A percentile compares a stretch with the other conserved stretches of the same genome.
These are phyloP conservation scores for Thelonectria rubi DNA, from an alignment of 2,329 filamentous ascomycete species.

Conservation along the genomic window DNA sequence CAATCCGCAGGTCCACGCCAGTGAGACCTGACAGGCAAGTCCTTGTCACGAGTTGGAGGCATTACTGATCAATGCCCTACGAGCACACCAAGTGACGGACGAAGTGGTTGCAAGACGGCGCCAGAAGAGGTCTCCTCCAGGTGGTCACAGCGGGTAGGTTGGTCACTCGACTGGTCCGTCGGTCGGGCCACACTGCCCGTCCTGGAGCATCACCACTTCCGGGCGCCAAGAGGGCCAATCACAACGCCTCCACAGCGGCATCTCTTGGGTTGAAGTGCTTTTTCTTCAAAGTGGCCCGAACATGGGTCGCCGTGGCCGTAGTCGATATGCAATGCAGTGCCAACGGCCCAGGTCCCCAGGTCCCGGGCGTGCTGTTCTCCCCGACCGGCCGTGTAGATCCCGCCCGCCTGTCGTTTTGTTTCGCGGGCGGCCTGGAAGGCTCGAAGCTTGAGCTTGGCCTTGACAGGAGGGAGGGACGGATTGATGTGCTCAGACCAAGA, in stretches of 20 bases:
- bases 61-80: background rate
- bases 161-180: slow-evolving; percentile 41
- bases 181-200: slow-evolving; percentile 38
- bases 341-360: slow-evolving; percentile 28
- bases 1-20: slow-evolving; percentile 22
- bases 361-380: slow-evolving; percentile 18
- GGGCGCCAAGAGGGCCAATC: slow-evolving; percentile 51
- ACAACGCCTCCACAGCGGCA: slow-evolving; percentile 31
- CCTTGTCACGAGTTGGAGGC: slow-evolving; percentile 12
- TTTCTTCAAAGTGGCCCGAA: slow-evolving; percentile 19
- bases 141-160: slow-evolving; percentile 42
- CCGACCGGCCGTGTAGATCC: slow-evolving; percentile 25
- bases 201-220: slow-evolving; percentile 37
- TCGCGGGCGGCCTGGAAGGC: slow-evolving; percentile 6
- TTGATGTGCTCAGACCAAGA: slow-evolving; percentile 6
- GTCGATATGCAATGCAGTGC: slow-evolving; percentile 26
- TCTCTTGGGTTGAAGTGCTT: slow-evolving; percentile 32
- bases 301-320: slow-evolving; percentile 7
- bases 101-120: slow-evolving; percentile 30
- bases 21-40: slow-evolving; percentile 5
- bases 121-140: slow-evolving; percentile 29
- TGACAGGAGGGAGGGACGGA: slow-evolving; percentile 2
- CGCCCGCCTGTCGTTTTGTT: slow-evolving; percentile 9
- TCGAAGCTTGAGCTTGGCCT: background rate
- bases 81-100: slow-evolving; percentile 13